phyloP scores from a whole-genome alignment of 345 rosid genomes.

The Corchorus capsularis region DNA sequence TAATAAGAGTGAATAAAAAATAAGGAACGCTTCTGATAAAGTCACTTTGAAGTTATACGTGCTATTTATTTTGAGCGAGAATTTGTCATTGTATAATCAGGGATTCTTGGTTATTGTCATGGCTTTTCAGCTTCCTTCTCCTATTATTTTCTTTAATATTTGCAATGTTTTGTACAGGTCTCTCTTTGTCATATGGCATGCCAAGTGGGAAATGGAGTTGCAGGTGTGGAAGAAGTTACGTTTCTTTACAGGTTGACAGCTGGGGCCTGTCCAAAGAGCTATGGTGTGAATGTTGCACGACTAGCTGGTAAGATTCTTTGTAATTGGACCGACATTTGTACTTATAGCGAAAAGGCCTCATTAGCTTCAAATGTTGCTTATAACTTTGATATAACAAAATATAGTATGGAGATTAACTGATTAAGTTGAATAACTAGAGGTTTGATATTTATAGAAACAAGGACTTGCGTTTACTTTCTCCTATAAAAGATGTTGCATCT shows the following conservation, averaged over 20 bases:
- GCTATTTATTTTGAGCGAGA: neutral
- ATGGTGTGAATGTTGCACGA: conserved; percentile 95
- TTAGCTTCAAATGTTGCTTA: conserved; percentile 10
- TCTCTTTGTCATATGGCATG: conserved; percentile 93
- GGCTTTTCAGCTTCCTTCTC: neutral
- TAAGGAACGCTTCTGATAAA: neutral
- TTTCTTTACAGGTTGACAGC: conserved; percentile 79
- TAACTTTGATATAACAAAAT: neutral
- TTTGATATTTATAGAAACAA: neutral
- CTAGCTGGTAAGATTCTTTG: conserved; percentile 66
- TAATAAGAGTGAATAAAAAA: neutral
- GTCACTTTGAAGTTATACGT: neutral
- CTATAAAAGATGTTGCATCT: neutral
- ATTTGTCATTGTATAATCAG: neutral
- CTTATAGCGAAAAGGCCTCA: neutral
- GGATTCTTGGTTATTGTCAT: neutral
- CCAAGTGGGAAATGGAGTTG: conserved; percentile 69
- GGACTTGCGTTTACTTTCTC: too few relatives aligned
- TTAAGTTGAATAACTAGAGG: neutral
- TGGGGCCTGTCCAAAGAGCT: conserved; percentile 97
- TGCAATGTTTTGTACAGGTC: conserved; percentile 49
- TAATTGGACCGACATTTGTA: neutral
- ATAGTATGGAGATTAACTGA: too few relatives aligned
- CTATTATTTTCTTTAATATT: neutral
- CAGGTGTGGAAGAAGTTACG: conserved; percentile 80